Evolutionary conservation across 140 eudicot species (phyloP).

Genomic region (Oenanthe javanica): DNA sequence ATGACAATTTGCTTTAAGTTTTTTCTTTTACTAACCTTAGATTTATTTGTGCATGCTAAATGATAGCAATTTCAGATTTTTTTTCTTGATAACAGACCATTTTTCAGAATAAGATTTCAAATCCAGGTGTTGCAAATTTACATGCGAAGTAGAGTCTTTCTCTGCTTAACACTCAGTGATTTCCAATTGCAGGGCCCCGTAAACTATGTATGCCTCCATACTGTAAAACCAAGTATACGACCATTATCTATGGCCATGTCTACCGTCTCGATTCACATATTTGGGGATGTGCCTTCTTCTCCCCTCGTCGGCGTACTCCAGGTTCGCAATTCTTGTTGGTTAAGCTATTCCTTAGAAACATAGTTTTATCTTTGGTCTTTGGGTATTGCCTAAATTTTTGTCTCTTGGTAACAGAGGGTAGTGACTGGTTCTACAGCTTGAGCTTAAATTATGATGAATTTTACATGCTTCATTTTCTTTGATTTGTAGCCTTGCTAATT

Average conservation of each 20-base stretch:
- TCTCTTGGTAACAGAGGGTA: neutral
- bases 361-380: neutral
- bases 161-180: constrained; percentile 1
- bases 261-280: constrained; percentile 78
- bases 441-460: neutral
- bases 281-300: constrained; percentile 95
- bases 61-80: neutral
- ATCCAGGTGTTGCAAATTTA: neutral
- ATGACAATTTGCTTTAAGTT: neutral
- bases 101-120: neutral
- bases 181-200: constrained; percentile 73
- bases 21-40: neutral
- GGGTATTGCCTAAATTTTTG: neutral
- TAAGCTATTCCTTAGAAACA: neutral
- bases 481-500: neutral
- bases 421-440: neutral
- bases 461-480: neutral
- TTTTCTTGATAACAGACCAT: neutral
- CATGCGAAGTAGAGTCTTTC: neutral
- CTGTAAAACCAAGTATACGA: constrained; percentile 83
- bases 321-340: constrained; percentile 31
- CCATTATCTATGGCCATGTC: constrained; percentile 96
- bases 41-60: neutral
- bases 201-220: constrained; percentile 79
- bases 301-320: constrained; percentile 93